Percentiles rank a stretch among this genome's conserved stretches.
These are phyloP conservation scores for Chenopodium quinoa DNA, from an alignment of 148 eudicot species.

Conservation along the genomic window DNA sequence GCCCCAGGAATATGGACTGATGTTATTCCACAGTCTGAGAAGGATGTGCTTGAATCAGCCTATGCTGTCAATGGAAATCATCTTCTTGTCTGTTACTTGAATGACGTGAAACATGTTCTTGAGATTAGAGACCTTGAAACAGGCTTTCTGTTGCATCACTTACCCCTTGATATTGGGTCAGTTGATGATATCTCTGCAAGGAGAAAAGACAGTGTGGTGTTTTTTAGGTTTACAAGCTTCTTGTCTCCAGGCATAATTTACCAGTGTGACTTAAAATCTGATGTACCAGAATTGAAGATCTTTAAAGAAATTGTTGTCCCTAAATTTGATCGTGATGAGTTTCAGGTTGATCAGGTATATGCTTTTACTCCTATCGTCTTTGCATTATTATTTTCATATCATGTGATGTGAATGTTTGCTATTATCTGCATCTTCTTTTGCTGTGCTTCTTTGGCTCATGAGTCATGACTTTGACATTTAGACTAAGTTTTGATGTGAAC, in stretches of 20 bases:
- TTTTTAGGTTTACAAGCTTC: slow-evolving; percentile 79
- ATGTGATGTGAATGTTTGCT: neutral
- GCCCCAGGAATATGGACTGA: slow-evolving; percentile 72
- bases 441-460: neutral
- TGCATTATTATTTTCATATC: neutral
- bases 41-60: slow-evolving; percentile 88
- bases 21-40: slow-evolving; percentile 65
- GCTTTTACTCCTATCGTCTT: neutral
- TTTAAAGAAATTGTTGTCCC: slow-evolving; percentile 82
- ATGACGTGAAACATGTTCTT: slow-evolving; percentile 77
- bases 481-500: neutral
- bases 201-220: slow-evolving; percentile 59
- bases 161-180: slow-evolving; percentile 89
- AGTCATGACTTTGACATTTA: neutral
- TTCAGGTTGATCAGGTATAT: slow-evolving; percentile 73
- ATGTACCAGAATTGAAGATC: slow-evolving; percentile 59
- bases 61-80: slow-evolving; percentile 63
- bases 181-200: slow-evolving; percentile 67
- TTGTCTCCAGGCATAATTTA: slow-evolving; percentile 82
- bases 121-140: slow-evolving; percentile 76
- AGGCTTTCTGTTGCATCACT: slow-evolving; percentile 59
- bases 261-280: slow-evolving; percentile 54
- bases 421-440: neutral
- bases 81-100: slow-evolving; percentile 73
- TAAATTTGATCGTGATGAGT: slow-evolving; percentile 76